Percentiles rank a stretch among this genome's conserved stretches.
phyloP scores from a whole-genome alignment of 2,329 filamentous ascomycete species.

The Penicillium sp. region DNA sequence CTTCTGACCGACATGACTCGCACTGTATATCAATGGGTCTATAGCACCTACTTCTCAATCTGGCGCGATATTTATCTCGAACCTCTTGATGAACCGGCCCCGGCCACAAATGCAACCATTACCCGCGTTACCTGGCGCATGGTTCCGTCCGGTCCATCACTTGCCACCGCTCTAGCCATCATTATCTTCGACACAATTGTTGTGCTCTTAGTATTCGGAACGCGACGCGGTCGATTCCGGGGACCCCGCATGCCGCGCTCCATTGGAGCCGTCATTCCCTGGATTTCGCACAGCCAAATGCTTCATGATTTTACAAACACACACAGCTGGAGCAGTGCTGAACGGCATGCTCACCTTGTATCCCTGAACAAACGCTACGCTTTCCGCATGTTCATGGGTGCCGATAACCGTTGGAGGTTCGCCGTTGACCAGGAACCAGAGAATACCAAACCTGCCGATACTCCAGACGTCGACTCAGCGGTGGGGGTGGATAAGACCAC shows the following conservation, averaged over 20 bases:
- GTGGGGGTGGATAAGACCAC: conserved; percentile 22
- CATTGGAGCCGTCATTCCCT: conserved; percentile 34
- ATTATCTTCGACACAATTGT: conserved; percentile 33
- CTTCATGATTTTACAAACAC: conserved; percentile 31
- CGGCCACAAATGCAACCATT: conserved; percentile 26
- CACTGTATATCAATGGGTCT: conserved; percentile 36
- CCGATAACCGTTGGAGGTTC: conserved; percentile 31
- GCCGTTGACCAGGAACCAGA: conserved; percentile 32
- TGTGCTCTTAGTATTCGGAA: conserved; percentile 33
- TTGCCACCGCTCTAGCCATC: conserved; percentile 28
- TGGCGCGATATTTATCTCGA: conserved; percentile 34
- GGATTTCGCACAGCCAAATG: conserved; percentile 36
- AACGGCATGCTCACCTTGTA: conserved; percentile 27
- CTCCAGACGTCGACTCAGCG: not conserved
- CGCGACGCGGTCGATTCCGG: conserved; percentile 32
- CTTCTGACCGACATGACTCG: conserved; percentile 26
- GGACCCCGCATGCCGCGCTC: conserved; percentile 35
- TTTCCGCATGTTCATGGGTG: conserved; percentile 31
- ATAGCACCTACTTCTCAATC: conserved; percentile 36
- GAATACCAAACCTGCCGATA: not conserved
- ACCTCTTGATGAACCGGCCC: conserved; percentile 16
- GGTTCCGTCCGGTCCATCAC: conserved; percentile 29
- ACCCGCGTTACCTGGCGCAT: conserved; percentile 33
- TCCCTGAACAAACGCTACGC: conserved; percentile 31
- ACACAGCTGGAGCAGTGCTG: conserved; percentile 28